Evolutionary conservation across 2,329 filamentous ascomycete species (phyloP), one percentile per base, ranked within the genome.

Genomic region (Penicillium sp.): DNA sequence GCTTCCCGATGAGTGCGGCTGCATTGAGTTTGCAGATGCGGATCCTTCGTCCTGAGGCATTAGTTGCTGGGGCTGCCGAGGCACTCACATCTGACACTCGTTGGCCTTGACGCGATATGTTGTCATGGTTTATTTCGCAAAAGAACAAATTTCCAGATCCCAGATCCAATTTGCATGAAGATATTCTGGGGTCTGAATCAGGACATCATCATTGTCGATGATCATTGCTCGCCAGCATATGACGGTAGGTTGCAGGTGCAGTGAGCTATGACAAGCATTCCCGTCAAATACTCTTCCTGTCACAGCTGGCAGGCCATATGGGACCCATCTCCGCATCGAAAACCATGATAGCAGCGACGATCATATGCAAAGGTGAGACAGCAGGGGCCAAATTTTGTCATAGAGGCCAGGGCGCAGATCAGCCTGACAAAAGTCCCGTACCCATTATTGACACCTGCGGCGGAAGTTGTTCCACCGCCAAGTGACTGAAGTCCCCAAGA

Each of bases 331-430:
- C 44, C 50, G 30, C 34, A 52, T 41, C 27, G 47, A 22, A 22
- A 44, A 16, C 19, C 46, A 44, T 52, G 50, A 48, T 40, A 30
- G n/a, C 29, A 31, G 46, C 35, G 50, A 39, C 34, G 53, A 59
- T 53, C 46, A 48, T 44, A 56, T 58, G 58, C 53, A 60, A 59
- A 57, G 58, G 51, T 46, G 42, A 40, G 33, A 33, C 12, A 29
- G 11, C n/a, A 40, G 19, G 12, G 11, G 28, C 33, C 34, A 39
- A 19, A 4, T 14, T 43, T 14, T 19, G 18, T 29, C 29, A 30
- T 8, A 34, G n/a, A n/a, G n/a, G n/a, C n/a, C n/a, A n/a, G 3
- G 3, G 27, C 13, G 35, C 11, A 19, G 38, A 42, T 43, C 22
- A 34, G 31, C 22, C 16, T 10, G 35, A 29, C 29, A 29, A 39